phyloP scores from a whole-genome alignment of 176 grass and related monocot species.

The Chrysopogon serrulatus region DNA sequence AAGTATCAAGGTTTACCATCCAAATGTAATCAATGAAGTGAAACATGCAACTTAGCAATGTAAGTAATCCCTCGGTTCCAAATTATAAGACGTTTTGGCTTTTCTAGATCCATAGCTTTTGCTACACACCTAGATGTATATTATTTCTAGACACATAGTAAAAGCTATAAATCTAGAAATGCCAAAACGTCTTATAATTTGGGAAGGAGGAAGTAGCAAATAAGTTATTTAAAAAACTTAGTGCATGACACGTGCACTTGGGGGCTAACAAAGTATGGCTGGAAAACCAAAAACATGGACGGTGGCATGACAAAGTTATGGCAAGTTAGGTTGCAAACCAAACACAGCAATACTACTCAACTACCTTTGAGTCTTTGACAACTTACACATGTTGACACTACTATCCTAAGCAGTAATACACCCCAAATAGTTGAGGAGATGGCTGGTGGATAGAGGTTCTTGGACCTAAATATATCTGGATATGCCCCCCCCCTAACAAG shows the following conservation, averaged over 20 bases:
- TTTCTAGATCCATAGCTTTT: no score
- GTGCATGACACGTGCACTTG: background rate
- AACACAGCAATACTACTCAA: background rate
- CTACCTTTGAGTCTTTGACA: background rate
- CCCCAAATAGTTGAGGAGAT: background rate
- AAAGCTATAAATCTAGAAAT: no score
- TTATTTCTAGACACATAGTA: no score
- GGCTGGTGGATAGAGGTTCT: background rate
- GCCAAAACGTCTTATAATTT: no score
- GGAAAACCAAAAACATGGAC: background rate
- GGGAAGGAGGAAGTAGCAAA: no score
- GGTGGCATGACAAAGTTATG: background rate
- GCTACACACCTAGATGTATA: no score
- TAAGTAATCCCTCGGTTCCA: no score
- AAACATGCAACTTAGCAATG: background rate
- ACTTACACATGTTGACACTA: background rate
- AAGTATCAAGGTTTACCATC: background rate
- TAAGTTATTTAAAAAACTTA: background rate
- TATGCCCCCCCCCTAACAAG: background rate
- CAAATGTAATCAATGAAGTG: background rate
- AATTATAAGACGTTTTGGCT: no score
- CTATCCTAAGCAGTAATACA: background rate
- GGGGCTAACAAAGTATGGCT: background rate
- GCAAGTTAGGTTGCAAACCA: background rate
- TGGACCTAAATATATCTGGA: background rate